Conservation (phyloP, 805 yeast genomes). For the Candida nanaspora region DNA sequence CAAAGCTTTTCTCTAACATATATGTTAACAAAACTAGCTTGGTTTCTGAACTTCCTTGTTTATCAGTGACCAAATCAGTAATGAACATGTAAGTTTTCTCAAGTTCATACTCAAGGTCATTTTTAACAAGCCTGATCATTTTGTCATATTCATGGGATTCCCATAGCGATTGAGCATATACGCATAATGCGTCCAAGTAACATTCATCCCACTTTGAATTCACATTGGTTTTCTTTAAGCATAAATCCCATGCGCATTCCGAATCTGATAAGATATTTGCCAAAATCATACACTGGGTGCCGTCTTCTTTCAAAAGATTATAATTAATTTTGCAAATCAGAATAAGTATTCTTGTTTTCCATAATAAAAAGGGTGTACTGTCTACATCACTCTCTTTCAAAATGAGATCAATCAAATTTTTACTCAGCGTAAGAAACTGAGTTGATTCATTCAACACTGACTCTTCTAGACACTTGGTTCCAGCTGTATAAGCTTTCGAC, state of each 20-base stretch:
- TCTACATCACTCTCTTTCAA: not conserved
- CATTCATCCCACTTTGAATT: conserved; percentile 1
- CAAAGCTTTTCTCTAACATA: not conserved
- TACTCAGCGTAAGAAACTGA: conserved; percentile 3
- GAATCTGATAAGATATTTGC: conserved; percentile 2
- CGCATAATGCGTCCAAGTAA: not conserved
- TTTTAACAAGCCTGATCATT: not conserved
- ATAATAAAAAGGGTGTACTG: not conserved
- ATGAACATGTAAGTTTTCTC: not conserved
- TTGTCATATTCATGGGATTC: conserved; percentile 1
- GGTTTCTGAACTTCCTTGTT: not conserved
- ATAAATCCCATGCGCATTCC: not conserved
- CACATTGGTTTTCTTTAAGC: not conserved
- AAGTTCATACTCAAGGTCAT: not conserved
- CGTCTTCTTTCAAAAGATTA: not conserved
- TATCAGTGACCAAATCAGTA: not conserved
- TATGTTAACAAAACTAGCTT: not conserved
- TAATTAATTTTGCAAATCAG: not conserved
- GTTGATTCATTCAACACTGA: conserved; percentile 1
- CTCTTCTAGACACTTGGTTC: conserved; percentile 16
- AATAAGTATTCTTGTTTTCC: not conserved
- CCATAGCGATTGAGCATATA: conserved; percentile 1
- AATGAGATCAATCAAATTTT: conserved; percentile 4
- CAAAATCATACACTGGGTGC: conserved; percentile 5
- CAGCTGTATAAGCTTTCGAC: conserved; percentile 26